Percentiles rank a stretch among this genome's conserved stretches.
phyloP scores from a whole-genome alignment of 2,329 filamentous ascomycete species.

The Xylariales sp. region DNA sequence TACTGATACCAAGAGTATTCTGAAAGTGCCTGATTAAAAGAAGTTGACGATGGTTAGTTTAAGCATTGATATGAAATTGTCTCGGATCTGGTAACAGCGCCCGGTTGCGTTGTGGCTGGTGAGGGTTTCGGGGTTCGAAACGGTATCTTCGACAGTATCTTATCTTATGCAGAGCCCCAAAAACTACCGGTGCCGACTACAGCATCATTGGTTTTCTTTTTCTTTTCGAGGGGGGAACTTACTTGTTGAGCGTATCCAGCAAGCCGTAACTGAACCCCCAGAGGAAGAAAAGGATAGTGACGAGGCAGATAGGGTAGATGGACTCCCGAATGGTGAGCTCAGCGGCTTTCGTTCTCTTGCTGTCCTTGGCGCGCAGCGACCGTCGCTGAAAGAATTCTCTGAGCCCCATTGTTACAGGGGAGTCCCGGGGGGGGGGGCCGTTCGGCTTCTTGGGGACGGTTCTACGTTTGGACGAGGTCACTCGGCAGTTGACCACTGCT shows the following conservation, averaged over 20 bases:
- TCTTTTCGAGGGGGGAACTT: background rate
- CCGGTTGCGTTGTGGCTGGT: background rate
- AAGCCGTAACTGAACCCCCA: constrained; percentile 58
- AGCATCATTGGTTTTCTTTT: no score
- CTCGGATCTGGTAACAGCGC: background rate
- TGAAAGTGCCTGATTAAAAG: constrained; percentile 47
- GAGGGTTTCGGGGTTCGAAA: no score
- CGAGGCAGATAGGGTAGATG: constrained; percentile 60
- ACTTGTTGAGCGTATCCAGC: constrained; percentile 43
- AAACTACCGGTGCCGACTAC: no score
- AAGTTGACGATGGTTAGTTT: background rate
- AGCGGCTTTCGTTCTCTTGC: constrained; percentile 47
- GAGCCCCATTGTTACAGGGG: constrained; percentile 32
- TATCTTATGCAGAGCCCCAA: no score
- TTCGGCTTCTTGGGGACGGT: background rate
- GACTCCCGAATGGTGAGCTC: constrained; percentile 64
- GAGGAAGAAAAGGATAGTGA: constrained; percentile 62
- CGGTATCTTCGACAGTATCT: no score
- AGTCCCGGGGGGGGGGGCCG: background rate
- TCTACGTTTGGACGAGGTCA: no score
- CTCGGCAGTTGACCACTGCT: no score
- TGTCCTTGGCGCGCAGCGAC: constrained; percentile 32
- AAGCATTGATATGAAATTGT: background rate
- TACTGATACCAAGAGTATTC: constrained; percentile 47
- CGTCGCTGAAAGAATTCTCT: constrained; percentile 40